Evolutionary conservation across 805 yeast species (phyloP), one percentile per base, ranked within the genome.

Genomic region (Ogataea philodendri): DNA sequence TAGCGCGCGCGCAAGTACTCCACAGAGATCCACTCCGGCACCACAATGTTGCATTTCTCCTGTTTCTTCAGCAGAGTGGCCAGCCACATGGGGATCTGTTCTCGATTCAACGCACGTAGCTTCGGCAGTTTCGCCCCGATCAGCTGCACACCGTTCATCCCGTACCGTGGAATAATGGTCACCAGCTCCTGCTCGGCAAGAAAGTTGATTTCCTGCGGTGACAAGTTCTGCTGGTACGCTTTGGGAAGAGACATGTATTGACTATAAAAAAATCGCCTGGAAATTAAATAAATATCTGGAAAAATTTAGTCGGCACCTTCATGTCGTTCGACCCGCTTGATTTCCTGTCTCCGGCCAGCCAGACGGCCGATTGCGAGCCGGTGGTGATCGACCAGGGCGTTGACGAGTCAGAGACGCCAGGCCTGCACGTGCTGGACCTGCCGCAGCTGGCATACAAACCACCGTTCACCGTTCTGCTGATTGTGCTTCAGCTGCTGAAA

Each of bases 61-160:
- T 93, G 97, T 30, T 81, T 78, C 52, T 86, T 87, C 32, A 93
- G 65, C 14, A 89, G 63, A 6, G 89, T 55, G 0, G 97, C 97
- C 14, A 85, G 65, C 97, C 97, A 93, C 2, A 90, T 45, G 0
- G 96, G 95, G 0, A 93, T 78, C 30, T 73, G 66, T 13, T 71
- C 73, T 34, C 89, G 69, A 42, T 81, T 72, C 73, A 84, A 70
- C 0, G 94, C 86, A 28, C 73, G 59, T 22, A 86, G 61, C 6
- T 68, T 63, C 0, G 90, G 88, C 18, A 78, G 53, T 26, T 63
- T 65, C 17, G 73, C 65, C 4, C 89, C 85, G 29, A 82, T 78
- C 28, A 84, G 66, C 28, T 72, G 74, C 13, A 81, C 61, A n/a
- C 78, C 68, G 22, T 74, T 76, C 76, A 83, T 70, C 2, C 80